These are phyloP conservation scores for Sutorius eximius DNA, from an alignment of 1,284 basidiomycete genomes.

Conservation along the genomic window DNA sequence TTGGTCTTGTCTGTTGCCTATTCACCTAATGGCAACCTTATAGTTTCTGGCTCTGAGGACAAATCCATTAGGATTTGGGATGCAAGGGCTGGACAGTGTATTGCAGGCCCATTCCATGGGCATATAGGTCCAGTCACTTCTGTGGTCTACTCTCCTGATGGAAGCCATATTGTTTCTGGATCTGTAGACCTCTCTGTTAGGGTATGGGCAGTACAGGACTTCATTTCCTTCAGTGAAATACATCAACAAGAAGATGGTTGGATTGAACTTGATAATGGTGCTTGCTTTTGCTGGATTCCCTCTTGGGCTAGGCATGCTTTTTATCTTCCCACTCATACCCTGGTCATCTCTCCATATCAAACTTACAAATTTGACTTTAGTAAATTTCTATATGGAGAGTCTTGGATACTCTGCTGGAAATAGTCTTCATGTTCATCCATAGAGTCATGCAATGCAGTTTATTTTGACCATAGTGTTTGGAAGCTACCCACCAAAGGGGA, in stretches of 20 bases:
- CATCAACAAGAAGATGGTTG: slow-evolving; percentile 17
- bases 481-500: slow-evolving; percentile 40
- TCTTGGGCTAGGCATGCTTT: slow-evolving; percentile 21
- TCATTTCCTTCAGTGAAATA: slow-evolving; percentile 4
- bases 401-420: slow-evolving; percentile 26
- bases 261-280: slow-evolving; percentile 10
- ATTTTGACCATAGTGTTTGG: background rate
- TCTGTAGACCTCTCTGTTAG: slow-evolving; percentile 19
- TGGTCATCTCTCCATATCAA: slow-evolving; percentile 10
- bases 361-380: slow-evolving; percentile 16
- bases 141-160: slow-evolving; percentile 20
- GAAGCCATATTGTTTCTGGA: slow-evolving; percentile 13
- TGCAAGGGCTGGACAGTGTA: slow-evolving; percentile 14
- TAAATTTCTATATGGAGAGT: slow-evolving; percentile 14
- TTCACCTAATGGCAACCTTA: slow-evolving; percentile 19
- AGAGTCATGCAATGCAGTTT: background rate
- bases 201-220: slow-evolving; percentile 5
- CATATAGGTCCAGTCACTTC: slow-evolving; percentile 8
- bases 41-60: slow-evolving; percentile 22
- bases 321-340: slow-evolving; percentile 16
- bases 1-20: slow-evolving; percentile 13
- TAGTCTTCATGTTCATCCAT: slow-evolving; percentile 1
- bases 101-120: slow-evolving; percentile 18
- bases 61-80: slow-evolving; percentile 19
- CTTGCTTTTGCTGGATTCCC: slow-evolving; percentile 18